Conservation (phyloP, 345 rosid species). For the Salix udensis region DNA sequence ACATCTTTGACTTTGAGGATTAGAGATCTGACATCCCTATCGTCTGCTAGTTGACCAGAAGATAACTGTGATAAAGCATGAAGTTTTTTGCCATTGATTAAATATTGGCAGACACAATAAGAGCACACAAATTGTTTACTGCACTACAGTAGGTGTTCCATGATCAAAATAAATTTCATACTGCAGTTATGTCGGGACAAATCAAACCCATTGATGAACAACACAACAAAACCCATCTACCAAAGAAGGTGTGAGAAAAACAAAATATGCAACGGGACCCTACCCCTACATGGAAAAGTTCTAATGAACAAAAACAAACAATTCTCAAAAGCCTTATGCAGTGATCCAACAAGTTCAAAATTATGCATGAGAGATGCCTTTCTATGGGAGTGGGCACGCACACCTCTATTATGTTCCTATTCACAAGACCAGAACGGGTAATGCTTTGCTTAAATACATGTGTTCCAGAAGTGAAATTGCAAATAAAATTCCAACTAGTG, state of each 20-base stretch:
- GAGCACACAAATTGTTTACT: background rate
- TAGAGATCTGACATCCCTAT: constrained; percentile 53
- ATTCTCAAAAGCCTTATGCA: background rate
- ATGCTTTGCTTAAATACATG: background rate
- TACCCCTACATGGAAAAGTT: background rate
- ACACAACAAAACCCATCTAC: background rate
- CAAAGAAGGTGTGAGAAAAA: background rate
- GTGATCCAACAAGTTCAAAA: background rate
- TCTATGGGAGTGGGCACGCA: background rate
- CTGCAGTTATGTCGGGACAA: background rate
- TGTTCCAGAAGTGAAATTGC: background rate
- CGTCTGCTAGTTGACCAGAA: constrained; percentile 36
- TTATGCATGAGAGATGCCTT: background rate
- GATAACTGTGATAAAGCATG: constrained; percentile 40
- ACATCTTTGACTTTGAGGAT: constrained; percentile 50
- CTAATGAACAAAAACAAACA: background rate
- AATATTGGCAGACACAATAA: background rate
- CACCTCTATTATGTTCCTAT: background rate
- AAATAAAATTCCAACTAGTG: background rate
- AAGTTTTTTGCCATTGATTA: background rate
- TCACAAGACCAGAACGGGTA: background rate
- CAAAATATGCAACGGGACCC: background rate
- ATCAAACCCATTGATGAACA: background rate
- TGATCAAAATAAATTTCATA: background rate
- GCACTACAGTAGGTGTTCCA: background rate